A percentile compares a stretch with the other conserved stretches of the same genome.
These are phyloP conservation scores for Alternaria dauci DNA, from an alignment of 2,329 filamentous ascomycete species.

Conservation along the genomic window DNA sequence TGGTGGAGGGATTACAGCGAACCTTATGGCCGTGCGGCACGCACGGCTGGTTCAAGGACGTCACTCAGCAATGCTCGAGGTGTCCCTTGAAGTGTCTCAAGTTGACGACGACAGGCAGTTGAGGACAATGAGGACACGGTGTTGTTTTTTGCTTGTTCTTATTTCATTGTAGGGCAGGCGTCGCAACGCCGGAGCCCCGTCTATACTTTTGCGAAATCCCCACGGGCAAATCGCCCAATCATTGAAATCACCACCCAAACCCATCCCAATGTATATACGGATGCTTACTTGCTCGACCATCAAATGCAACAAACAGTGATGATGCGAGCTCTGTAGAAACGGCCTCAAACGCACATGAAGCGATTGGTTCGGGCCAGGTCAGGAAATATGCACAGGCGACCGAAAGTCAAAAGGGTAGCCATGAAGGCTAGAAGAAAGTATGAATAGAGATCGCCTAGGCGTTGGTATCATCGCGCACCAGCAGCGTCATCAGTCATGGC, in stretches of 20 bases:
- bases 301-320: slow-evolving; percentile 19
- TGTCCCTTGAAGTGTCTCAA: not conserved
- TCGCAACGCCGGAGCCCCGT: slow-evolving; percentile 31
- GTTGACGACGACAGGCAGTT: not conserved
- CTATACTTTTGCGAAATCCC: slow-evolving; percentile 33
- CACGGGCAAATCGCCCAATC: slow-evolving; percentile 25
- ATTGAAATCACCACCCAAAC: slow-evolving; percentile 26
- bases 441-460: slow-evolving; percentile 32
- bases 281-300: slow-evolving; percentile 20
- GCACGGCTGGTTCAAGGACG: slow-evolving; percentile 27
- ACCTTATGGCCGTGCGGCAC: slow-evolving; percentile 23
- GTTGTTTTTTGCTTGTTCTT: slow-evolving; percentile 14
- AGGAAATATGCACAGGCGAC: slow-evolving; percentile 50
- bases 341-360: slow-evolving; percentile 30
- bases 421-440: slow-evolving; percentile 26
- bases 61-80: slow-evolving; percentile 18
- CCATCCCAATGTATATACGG: slow-evolving; percentile 30
- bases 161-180: slow-evolving; percentile 23
- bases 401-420: slow-evolving; percentile 36
- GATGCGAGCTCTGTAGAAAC: slow-evolving; percentile 30
- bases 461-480: slow-evolving; percentile 38
- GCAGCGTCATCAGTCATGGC: slow-evolving; percentile 51
- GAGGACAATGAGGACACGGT: not conserved
- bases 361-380: slow-evolving; percentile 35
- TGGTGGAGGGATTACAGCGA: slow-evolving; percentile 24